Base-by-base conservation (phyloP, 2,329 filamentous ascomycete genomes). In the Talaromyces sp. region DNA sequence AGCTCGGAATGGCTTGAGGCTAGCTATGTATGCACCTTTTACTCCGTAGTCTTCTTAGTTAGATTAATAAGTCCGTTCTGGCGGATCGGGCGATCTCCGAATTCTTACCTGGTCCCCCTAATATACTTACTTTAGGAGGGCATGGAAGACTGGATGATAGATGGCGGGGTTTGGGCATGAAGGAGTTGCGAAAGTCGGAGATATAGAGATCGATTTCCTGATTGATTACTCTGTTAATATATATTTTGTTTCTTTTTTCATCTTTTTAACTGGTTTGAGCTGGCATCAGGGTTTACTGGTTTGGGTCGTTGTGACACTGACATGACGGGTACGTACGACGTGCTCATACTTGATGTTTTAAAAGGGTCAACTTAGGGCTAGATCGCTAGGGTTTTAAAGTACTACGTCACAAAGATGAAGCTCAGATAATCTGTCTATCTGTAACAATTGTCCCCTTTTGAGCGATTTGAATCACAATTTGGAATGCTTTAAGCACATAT, bases 21-120 rank as follows among this genome's bases (percentile, higher is more conserved):
- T 53, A 31, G 47, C 25, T 29, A 17, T 27, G 31, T 53, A 53
- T 53, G 49, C 27, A 31, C 49, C 19, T 27, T 11, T 22, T 45
- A 19, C 8, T 34, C 31, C 31, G 31, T 40, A 40, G 36, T 40
- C n/a, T n/a, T n/a, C n/a, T 19, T 45, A 5, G 8, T 29, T 29
- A 51, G 13, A 27, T 29, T 54, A 53, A 34, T 56, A 36, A 22
- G 53, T 56, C 31, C 29, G 19, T 36, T 25, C 5, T 56, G 53
- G 53, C 29, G 53, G 31, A 56, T 36, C 53, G n/a, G 31, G 31
- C 31, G 53, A 56, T 56, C 53, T 22, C 31, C 31, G 53, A 56
- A 5, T 56, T 31, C 40, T 10, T 43, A 38, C 31, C 31, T 34
- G 8, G 31, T 34, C 31, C 8, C 8, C 31, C 31, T 34, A 34